Conservation (phyloP, 345 rosid species). For the Theobroma cacao region DNA sequence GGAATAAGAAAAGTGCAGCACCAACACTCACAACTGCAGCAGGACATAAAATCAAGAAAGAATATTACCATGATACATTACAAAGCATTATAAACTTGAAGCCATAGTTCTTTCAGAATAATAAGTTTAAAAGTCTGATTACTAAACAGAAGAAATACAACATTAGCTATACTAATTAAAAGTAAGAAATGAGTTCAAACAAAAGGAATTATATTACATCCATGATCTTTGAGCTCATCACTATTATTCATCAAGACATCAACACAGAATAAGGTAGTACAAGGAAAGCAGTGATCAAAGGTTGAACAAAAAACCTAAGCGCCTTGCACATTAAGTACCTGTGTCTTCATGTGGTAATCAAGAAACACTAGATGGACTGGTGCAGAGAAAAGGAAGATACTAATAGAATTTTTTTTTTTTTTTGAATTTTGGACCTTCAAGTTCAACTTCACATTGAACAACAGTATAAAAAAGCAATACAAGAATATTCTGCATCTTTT, state of each 20-base stretch:
- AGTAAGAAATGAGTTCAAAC: neutral
- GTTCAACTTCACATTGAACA: neutral
- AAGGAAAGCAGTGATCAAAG: neutral
- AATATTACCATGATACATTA: neutral
- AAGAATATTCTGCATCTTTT: neutral
- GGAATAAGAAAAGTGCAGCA: conserved; percentile 95
- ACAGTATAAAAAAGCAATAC: neutral
- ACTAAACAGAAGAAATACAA: neutral
- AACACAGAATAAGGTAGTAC: neutral
- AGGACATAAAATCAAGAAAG: conserved; percentile 11
- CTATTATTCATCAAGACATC: neutral
- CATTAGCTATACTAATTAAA: neutral
- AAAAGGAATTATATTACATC: neutral
- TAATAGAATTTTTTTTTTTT: no score
- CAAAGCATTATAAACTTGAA: conserved; percentile 5
- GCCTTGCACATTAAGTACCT: neutral
- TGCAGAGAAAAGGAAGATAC: neutral
- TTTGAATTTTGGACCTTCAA: neutral
- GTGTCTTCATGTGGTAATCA: neutral
- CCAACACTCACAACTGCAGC: conserved; percentile 96
- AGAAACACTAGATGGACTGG: neutral
- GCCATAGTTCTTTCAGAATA: neutral
- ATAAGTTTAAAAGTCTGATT: neutral
- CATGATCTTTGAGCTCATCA: neutral
- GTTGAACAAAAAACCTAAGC: neutral